These are phyloP conservation scores for Carex pumila DNA, from an alignment of 176 grass and related monocot genomes.

Conservation along the genomic window DNA sequence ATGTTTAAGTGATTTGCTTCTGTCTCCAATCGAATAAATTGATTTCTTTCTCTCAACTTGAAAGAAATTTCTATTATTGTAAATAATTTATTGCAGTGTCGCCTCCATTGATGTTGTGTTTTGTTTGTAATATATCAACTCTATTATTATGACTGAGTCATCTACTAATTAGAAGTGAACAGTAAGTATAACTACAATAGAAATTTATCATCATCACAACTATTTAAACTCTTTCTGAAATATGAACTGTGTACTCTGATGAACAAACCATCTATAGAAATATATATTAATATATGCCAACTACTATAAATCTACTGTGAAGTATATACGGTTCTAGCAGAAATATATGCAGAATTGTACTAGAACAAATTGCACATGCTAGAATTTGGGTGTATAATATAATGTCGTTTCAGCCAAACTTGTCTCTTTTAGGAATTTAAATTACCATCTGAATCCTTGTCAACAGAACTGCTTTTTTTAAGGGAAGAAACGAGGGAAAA, in stretches of 20 bases:
- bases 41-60: neutral
- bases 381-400: neutral
- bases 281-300: neutral
- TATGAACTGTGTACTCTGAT: neutral
- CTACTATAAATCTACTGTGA: neutral
- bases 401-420: neutral
- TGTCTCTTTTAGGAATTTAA: constrained; percentile 3
- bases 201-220: neutral
- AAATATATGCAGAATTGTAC: neutral
- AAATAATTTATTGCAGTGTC: neutral
- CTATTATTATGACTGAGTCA: neutral
- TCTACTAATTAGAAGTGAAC: neutral
- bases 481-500: constrained; percentile 78
- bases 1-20: neutral
- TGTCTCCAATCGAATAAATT: neutral
- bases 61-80: neutral
- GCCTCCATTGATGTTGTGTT: neutral
- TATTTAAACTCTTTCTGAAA: neutral
- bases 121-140: neutral
- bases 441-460: constrained; percentile 49
- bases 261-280: neutral
- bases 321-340: neutral
- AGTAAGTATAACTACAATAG: neutral
- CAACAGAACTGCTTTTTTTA: constrained; percentile 58
- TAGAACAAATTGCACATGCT: neutral